These are phyloP conservation scores for Sporothrix pallida DNA, from an alignment of 2,329 filamentous ascomycete genomes.

Conservation along the genomic window DNA sequence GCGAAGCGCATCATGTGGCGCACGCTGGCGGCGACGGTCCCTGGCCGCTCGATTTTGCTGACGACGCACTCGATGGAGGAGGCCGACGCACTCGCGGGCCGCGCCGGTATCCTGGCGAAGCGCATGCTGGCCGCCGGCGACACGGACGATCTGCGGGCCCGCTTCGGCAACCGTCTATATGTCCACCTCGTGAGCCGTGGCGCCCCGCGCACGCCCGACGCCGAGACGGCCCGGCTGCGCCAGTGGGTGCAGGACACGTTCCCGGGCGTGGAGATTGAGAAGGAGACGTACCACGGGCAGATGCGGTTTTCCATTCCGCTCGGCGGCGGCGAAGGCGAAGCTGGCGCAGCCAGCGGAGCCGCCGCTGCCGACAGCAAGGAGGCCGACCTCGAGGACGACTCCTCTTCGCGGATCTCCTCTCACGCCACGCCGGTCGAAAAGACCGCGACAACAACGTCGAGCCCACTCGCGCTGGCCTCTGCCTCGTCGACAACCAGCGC, in stretches of 20 bases:
- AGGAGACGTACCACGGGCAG: slow-evolving; percentile 82
- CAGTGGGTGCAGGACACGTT: slow-evolving; percentile 69
- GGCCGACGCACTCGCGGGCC: slow-evolving; percentile 82
- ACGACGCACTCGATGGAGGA: slow-evolving; percentile 97
- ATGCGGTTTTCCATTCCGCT: slow-evolving; percentile 80
- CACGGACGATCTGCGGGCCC: slow-evolving; percentile 71
- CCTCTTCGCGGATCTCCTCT: not conserved
- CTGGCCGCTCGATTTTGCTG: slow-evolving; percentile 80
- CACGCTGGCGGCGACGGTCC: slow-evolving; percentile 74
- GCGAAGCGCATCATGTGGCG: slow-evolving; percentile 94
- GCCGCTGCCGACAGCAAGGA: not conserved
- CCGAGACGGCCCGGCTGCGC: slow-evolving; percentile 70
- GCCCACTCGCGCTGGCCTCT: not conserved
- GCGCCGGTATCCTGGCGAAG: slow-evolving; percentile 84
- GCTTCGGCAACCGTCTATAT: slow-evolving; percentile 79
- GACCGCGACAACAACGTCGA: not conserved
- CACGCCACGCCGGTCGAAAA: not conserved
- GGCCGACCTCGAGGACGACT: not conserved
- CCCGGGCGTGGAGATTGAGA: slow-evolving; percentile 70
- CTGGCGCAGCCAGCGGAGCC: too few species aligned
- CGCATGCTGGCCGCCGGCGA: slow-evolving; percentile 86
- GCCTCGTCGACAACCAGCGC: slow-evolving; percentile 49
- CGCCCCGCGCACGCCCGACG: slow-evolving; percentile 73
- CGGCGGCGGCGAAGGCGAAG: too few species aligned
- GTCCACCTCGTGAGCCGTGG: slow-evolving; percentile 79